phyloP scores from a whole-genome alignment of 345 rosid genomes.

The Eutrema yunnanense region DNA sequence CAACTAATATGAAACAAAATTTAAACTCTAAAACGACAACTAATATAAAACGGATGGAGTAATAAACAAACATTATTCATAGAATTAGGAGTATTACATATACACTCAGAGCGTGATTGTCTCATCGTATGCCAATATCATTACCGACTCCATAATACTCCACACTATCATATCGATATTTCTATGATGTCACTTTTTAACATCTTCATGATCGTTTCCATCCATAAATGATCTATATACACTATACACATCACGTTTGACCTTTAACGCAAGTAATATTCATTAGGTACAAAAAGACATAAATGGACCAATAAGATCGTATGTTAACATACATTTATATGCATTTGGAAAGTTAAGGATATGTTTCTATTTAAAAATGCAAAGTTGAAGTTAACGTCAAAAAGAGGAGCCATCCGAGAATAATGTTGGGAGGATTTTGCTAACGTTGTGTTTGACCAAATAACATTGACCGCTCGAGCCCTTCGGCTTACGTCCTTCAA shows the following conservation, averaged over 20 bases:
- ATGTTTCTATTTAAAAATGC: not conserved
- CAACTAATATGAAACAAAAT: no score
- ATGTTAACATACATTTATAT: not conserved
- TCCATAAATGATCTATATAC: not conserved
- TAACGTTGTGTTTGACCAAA: conserved; percentile 27
- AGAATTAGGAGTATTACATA: not conserved
- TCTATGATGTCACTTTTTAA: conserved; percentile 1
- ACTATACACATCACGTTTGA: not conserved
- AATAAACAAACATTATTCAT: not conserved
- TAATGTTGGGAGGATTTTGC: conserved; percentile 11
- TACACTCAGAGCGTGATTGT: not conserved
- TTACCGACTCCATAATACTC: not conserved
- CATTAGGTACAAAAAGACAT: not conserved
- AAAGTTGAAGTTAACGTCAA: conserved; percentile 20
- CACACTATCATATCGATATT: not conserved
- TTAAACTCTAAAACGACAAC: no score
- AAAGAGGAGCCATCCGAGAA: conserved; percentile 21
- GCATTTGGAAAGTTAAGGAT: not conserved
- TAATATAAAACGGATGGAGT: no score
- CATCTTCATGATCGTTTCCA: not conserved
- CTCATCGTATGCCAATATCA: not conserved
- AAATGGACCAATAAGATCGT: not conserved
- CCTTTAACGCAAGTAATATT: not conserved
- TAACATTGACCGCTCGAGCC: conserved; percentile 35
- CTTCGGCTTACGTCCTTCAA: conserved; percentile 27